Base-by-base conservation (phyloP, 2,329 filamentous ascomycete genomes). In the Torrubiella hemipterigena region DNA sequence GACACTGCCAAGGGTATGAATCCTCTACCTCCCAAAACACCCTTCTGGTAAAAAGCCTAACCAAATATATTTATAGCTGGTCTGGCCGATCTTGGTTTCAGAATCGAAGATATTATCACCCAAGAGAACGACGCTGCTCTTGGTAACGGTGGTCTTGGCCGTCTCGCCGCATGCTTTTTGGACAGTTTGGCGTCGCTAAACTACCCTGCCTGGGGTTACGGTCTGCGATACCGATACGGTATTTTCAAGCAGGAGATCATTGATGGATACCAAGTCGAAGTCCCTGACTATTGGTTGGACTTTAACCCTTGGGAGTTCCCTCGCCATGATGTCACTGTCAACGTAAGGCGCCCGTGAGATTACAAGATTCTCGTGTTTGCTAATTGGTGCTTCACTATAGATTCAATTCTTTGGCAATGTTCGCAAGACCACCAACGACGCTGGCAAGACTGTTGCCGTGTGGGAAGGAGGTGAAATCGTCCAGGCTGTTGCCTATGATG, bases 191-290 rank as follows among this genome's bases (percentile, higher is more conserved):
- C 91, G 16, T 89, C 86, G 9, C 69, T 98, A 46, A 93, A 95
- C 64, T 95, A 81, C 55, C 84, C 91, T 8, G 91, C 91, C 14
- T 98, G 91, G 91, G 91, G 91, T 21, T 98, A 98, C 49, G 91
- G 89, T 33, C 65, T 98, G 44, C 77, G 91, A 49, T 98, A 98
- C 65, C 72, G 86, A 55, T 96, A 96, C 54, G 83, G 83, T 52
- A 98, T 98, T 55, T 98, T 98, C 76, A 96, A 96, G 65, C 91
- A 98, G 64, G 91, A 96, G 63, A 96, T 98, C 47, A 78, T 95
- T 37, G 82, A 96, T 49, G 91, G 91, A 35, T 98, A 95, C 55
- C 91, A 98, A 58, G 86, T 98, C 41, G 91, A 98, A 52, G 82
- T 96, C 36, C 91, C 91, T 14, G 91, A 98, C 55, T 96, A 98